Percentiles rank a stretch among this genome's conserved stretches.
Evolutionary conservation across 2,329 filamentous ascomycete species (phyloP).

Genomic region (Arthrobotrys conoides): DNA sequence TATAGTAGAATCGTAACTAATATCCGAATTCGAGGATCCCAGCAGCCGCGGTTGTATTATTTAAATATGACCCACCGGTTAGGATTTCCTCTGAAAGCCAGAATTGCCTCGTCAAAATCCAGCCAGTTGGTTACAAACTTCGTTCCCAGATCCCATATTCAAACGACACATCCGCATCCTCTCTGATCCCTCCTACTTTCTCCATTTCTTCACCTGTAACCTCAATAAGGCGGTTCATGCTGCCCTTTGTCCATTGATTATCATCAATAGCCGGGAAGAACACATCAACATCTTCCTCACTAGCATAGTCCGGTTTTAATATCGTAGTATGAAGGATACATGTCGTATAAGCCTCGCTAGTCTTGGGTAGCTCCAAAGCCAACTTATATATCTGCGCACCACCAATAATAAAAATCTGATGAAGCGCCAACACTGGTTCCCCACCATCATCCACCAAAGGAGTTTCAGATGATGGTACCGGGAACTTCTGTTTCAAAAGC

Average conservation of each 20-base stretch:
- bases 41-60: neutral
- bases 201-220: conserved; percentile 76
- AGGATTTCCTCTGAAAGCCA: no score
- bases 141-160: conserved; percentile 82
- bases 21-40: no score
- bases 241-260: conserved; percentile 72
- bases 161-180: conserved; percentile 77
- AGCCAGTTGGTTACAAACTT: conserved; percentile 58
- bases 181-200: conserved; percentile 72
- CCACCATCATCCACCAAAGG: neutral
- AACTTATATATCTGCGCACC: conserved; percentile 86
- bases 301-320: conserved; percentile 77
- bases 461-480: conserved; percentile 65
- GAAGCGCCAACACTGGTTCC: conserved; percentile 67
- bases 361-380: conserved; percentile 74
- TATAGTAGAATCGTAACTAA: no score
- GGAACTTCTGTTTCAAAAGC: conserved; percentile 72
- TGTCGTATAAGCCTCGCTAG: conserved; percentile 65
- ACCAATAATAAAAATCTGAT: conserved; percentile 86
- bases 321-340: conserved; percentile 79
- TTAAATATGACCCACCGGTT: no score
- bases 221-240: conserved; percentile 71
- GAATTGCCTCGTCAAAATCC: no score
- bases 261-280: conserved; percentile 75
- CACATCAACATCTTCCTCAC: conserved; percentile 71